A percentile compares a stretch with the other conserved stretches of the same genome.
Evolutionary conservation across 306 rosid genomes (phyloP).

Genomic region (Crotalaria pallida): DNA sequence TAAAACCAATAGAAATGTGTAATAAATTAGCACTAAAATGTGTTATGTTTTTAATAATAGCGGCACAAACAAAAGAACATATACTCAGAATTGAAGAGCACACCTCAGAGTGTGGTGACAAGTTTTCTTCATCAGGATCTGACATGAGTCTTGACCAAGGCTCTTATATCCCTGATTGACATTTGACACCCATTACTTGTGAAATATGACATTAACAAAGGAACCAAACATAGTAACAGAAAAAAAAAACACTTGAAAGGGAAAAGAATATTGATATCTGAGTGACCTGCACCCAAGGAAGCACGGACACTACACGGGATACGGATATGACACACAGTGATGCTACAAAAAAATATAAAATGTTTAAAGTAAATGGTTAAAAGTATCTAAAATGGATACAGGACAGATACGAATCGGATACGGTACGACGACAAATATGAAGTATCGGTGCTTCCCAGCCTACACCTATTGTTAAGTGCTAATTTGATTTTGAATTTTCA

Average conservation of each 20-base stretch:
- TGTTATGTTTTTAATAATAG: slow-evolving; percentile 4
- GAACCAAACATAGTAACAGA: not conserved
- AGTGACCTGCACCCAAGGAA: not conserved
- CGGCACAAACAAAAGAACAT: not conserved
- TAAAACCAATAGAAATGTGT: slow-evolving; percentile 7
- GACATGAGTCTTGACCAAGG: slow-evolving; percentile 44
- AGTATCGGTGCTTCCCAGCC: too few relatives aligned
- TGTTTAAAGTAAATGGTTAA: too few relatives aligned
- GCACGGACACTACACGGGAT: too few relatives aligned
- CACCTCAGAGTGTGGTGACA: slow-evolving; percentile 65
- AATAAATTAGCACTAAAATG: slow-evolving; percentile 1
- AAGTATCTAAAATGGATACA: too few relatives aligned
- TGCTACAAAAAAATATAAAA: too few relatives aligned
- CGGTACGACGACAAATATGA: too few relatives aligned
- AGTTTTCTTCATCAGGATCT: slow-evolving; percentile 52
- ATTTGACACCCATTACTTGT: slow-evolving; percentile 6
- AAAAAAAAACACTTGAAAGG: not conserved
- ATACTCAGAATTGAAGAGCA: slow-evolving; percentile 12
- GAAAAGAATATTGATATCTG: not conserved
- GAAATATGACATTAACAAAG: slow-evolving; percentile 6
- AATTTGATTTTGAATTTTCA: not conserved
- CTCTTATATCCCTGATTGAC: slow-evolving; percentile 21
- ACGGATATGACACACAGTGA: too few relatives aligned
- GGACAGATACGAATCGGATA: too few relatives aligned
- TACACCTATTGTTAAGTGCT: not conserved